Conservation (phyloP, 257 asterid genomes). For the Solanum gracilifrons region DNA sequence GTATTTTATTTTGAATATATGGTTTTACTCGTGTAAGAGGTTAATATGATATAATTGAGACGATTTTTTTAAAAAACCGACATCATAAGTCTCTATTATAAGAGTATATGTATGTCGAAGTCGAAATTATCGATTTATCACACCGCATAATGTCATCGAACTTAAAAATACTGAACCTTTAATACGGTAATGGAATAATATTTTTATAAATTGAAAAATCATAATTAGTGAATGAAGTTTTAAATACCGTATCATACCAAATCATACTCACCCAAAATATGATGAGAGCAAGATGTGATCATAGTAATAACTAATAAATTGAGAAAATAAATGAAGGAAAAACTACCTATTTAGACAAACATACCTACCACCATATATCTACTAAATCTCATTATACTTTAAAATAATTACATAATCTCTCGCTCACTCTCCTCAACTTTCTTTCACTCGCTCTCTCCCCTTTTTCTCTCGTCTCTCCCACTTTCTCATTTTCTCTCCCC, state of each 20-base stretch:
- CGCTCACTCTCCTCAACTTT: not conserved
- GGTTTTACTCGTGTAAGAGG: not conserved
- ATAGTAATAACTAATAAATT: not conserved
- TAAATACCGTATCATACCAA: fast-evolving
- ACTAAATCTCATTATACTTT: not conserved
- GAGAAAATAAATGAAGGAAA: not conserved
- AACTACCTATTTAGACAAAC: not conserved
- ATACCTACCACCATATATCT: too few relatives aligned
- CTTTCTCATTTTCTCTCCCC: not conserved
- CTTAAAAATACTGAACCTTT: not conserved
- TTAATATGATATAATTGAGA: not conserved
- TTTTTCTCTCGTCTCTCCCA: not conserved
- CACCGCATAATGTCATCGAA: fast-evolving
- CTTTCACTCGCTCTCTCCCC: not conserved
- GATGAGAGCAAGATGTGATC: not conserved
- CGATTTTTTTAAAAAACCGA: fast-evolving
- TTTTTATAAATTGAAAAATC: not conserved
- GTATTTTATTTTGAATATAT: not conserved
- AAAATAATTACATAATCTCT: not conserved
- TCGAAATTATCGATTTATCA: not conserved
- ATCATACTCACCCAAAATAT: not conserved
- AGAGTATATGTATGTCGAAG: not conserved
- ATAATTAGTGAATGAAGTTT: not conserved
- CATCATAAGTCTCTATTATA: not conserved
- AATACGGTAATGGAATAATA: fast-evolving